phyloP scores from a whole-genome alignment of 1,284 basidiomycete species.

The Lentinula novae-zelandiae region DNA sequence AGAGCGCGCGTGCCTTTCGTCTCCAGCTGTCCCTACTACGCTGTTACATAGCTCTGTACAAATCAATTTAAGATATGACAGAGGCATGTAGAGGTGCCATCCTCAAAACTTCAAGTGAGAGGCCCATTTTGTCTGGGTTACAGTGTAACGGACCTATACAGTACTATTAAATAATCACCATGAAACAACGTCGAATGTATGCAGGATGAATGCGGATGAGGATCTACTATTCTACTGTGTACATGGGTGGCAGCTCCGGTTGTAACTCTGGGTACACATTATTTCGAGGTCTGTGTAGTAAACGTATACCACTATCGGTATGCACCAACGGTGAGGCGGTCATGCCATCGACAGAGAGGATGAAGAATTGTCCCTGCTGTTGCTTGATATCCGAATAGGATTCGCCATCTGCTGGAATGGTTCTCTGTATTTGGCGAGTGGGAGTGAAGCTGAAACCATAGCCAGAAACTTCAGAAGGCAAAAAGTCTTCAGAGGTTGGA shows the following conservation, averaged over 20 bases:
- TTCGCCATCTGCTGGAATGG: neutral
- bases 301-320: conserved; percentile 12
- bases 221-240: neutral
- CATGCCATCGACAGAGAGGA: conserved; percentile 3
- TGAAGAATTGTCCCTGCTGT: neutral
- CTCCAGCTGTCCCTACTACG: too few species aligned
- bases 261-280: neutral
- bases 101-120: too few species aligned
- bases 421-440: neutral
- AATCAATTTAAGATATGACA: too few species aligned
- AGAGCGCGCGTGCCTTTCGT: too few species aligned
- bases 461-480: neutral
- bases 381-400: conserved; percentile 9
- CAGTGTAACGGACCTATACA: too few species aligned
- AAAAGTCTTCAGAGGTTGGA: neutral
- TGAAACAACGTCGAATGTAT: too few species aligned
- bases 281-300: neutral
- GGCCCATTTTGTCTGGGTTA: too few species aligned
- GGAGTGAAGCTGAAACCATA: neutral
- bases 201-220: too few species aligned
- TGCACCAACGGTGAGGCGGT: conserved; percentile 6
- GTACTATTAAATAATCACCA: too few species aligned
- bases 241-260: conserved; percentile 4
- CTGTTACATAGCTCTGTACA: too few species aligned
- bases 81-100: too few species aligned